Evolutionary conservation across 176 grass and related monocot genomes (phyloP), one percentile per base, ranked within the genome.

Genomic region (Zoysia japonica): DNA sequence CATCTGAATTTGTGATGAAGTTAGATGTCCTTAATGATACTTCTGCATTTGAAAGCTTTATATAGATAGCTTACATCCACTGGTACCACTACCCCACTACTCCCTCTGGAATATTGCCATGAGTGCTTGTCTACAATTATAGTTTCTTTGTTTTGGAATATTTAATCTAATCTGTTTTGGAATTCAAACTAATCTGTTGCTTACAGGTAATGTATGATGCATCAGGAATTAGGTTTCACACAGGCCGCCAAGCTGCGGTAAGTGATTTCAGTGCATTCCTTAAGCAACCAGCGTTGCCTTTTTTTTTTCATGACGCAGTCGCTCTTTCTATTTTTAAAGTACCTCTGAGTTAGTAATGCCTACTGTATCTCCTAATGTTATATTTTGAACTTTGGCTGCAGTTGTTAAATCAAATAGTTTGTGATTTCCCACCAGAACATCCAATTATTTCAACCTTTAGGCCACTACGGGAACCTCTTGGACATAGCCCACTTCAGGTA

Each of bases 161-260:
- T 56, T 28, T 28, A 28, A 28, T 28, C 28, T 28, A 28, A 28
- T 28, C 28, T 28, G 28, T 28, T 28, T 28, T 28, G 28, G 28
- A 28, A 11, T 47, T 39, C 75, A 77, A 83, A 28, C 28, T 28
- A 28, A 47, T 16, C n/a, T 60, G 49, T 16, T 80, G 17, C 11
- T 61, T 80, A 52, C 76, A 99, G 96, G 96, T 99, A 59, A 99
- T 99, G 96, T 99, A 99, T 89, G 96, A 99, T 84, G 92, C 96
- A 80, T 99, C 96, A 74, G 96, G 96, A 77, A 79, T 99, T 68
- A 83, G 96, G 69, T 91, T 87, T 67, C 96, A 99, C 91, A 91
- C 96, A 38, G 96, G 96, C 71, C 86, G 92, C 37, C 96, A 99
- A 89, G 96, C 96, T 88, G 92, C 88, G 64, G 96, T 99, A 99